These are phyloP conservation scores for Cadophora sp. DNA, from an alignment of 2,329 filamentous ascomycete species.

Conservation along the genomic window DNA sequence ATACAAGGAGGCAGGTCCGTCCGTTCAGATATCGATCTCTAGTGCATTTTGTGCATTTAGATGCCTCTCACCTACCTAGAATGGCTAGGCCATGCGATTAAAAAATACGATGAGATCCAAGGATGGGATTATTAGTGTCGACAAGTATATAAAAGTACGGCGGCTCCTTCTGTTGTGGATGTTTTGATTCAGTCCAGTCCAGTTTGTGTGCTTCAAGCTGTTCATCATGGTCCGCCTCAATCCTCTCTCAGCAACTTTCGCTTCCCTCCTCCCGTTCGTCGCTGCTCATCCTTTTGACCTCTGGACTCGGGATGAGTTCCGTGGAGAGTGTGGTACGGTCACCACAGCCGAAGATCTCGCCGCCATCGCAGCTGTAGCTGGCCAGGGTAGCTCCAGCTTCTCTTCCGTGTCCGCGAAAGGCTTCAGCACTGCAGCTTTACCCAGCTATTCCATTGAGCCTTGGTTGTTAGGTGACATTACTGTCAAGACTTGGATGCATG, in stretches of 20 bases:
- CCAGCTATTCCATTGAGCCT: slow-evolving; percentile 22
- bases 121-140: background rate
- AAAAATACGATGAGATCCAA: slow-evolving; percentile 6
- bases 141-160: background rate
- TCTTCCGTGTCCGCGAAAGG: background rate
- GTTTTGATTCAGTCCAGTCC: background rate
- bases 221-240: slow-evolving; percentile 29
- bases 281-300: slow-evolving; percentile 27
- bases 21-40: background rate
- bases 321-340: slow-evolving; percentile 29
- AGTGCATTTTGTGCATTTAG: background rate
- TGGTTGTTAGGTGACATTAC: slow-evolving; percentile 22
- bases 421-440: slow-evolving; percentile 17
- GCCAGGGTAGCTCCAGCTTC: slow-evolving; percentile 16
- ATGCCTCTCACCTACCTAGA: slow-evolving; percentile 14
- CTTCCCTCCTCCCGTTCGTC: slow-evolving; percentile 21
- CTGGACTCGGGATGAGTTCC: slow-evolving; percentile 15
- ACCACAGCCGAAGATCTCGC: slow-evolving; percentile 34
- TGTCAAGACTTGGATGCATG: slow-evolving; percentile 46
- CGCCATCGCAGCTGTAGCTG: slow-evolving; percentile 27
- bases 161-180: background rate
- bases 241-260: slow-evolving; percentile 29
- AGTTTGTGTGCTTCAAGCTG: background rate
- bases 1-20: background rate
- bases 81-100: background rate